Base-by-base conservation (phyloP, 352 stramenopile species). In the Phytopythium cucurbitacearum region DNA sequence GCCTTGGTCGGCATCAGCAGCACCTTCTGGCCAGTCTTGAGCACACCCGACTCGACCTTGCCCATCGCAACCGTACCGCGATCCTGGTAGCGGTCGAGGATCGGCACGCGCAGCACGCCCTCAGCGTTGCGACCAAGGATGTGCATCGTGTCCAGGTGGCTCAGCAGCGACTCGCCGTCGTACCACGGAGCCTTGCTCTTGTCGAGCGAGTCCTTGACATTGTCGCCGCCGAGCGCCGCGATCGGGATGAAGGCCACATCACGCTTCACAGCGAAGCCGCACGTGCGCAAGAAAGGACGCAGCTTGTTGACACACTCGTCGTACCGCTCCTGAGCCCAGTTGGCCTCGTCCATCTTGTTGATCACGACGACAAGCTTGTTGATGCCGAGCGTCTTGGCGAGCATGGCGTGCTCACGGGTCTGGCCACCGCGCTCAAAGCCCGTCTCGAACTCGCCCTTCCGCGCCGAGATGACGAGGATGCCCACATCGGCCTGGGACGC, bases 261-360 rank as follows among this genome's bases (percentile, higher is more conserved):
- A 37, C 82, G 94, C 76, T 99, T 99, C 46, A 99, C 96, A n/a
- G 89, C 95, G 61, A 98, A 99, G 6, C 97, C 97, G 57, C 95
- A 99, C 33, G 77, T 85, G 32, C 80, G 79, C 51, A 92, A 56
- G 76, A 98, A 99, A 40, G 96, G 96, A 37, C 89, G 90, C 39
- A 99, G 89, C 75, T 98, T 99, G 34, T 73, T 85, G 32, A 97
- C 80, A 62, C 96, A 99, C 60, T 93, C 81, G 59, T 92, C 80
- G 38, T 73, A 92, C 53, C 95, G 89, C 37, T 96, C 87, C 64
- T 98, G 92, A 6, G 64, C 84, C 96, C 96, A 99, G 21, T 96
- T 97, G 13, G 85, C 84, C 53, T 99, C 97, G 75, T 99, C 97
- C 97, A 99, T 99, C 84, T 99, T 99, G 75, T 99, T 99, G 67